These are phyloP conservation scores for Coniophora puteana DNA, from an alignment of 1,284 basidiomycete species.

Conservation along the genomic window DNA sequence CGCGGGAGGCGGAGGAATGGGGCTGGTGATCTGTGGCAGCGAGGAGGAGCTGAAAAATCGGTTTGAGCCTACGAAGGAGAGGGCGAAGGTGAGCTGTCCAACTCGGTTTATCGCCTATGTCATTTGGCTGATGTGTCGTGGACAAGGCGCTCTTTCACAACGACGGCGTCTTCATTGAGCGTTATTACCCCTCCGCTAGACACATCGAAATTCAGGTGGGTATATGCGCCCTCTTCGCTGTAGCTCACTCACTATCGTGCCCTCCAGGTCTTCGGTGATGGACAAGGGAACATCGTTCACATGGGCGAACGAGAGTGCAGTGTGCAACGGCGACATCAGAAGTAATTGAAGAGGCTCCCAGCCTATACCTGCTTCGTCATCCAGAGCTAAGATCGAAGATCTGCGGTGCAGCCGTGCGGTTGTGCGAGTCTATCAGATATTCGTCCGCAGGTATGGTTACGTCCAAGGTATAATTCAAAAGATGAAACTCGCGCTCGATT, in stretches of 20 bases:
- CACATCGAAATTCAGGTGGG: constrained; percentile 68
- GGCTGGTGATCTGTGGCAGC: constrained; percentile 53
- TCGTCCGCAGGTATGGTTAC: constrained; percentile 47
- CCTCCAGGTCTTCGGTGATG: constrained; percentile 61
- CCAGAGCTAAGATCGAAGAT: constrained; percentile 43
- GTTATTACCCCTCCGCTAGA: constrained; percentile 50
- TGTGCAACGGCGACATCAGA: constrained; percentile 70
- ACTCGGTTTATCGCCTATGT: background rate
- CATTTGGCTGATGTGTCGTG: too few species aligned
- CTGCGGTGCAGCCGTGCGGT: constrained; percentile 47
- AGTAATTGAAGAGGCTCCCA: constrained; percentile 67
- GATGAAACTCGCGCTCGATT: background rate
- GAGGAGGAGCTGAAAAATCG: constrained; percentile 36
- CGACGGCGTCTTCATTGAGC: constrained; percentile 58
- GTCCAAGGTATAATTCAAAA: background rate
- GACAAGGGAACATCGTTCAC: constrained; percentile 52
- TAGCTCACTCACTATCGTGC: constrained; percentile 1
- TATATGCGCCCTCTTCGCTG: background rate
- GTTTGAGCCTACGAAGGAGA: constrained; percentile 36
- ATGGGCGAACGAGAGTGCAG: constrained; percentile 73
- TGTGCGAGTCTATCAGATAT: constrained; percentile 52
- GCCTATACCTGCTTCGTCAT: constrained; percentile 43
- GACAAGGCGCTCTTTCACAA: too few species aligned
- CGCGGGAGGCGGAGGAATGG: constrained; percentile 72
- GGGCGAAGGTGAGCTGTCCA: constrained; percentile 40